Conservation (phyloP, 164 flowering plant species). For the Hamamelis virginiana region DNA sequence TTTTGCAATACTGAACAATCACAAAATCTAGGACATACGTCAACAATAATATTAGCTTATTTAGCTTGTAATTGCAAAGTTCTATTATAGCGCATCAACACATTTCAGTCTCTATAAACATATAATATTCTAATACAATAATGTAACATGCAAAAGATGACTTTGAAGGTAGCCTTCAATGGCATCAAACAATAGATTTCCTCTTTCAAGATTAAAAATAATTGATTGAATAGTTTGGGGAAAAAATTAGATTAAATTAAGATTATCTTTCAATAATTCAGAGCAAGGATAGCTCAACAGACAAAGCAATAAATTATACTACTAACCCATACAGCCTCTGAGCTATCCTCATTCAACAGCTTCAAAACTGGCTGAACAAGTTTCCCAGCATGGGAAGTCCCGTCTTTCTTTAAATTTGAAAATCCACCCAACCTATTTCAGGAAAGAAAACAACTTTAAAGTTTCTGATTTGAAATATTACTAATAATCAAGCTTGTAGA, state of each 20-base stretch:
- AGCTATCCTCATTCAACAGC: slow-evolving; percentile 60
- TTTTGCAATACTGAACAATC: too few relatives aligned
- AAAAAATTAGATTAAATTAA: not conserved
- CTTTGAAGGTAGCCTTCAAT: not conserved
- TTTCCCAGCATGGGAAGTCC: slow-evolving; percentile 50
- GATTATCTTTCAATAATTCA: not conserved
- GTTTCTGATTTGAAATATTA: not conserved
- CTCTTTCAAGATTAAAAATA: not conserved
- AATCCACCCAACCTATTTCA: slow-evolving; percentile 58
- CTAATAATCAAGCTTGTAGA: not conserved
- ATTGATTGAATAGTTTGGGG: not conserved
- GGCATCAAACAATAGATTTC: not conserved
- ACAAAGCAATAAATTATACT: slow-evolving; percentile 1
- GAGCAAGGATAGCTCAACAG: not conserved
- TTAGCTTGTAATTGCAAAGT: not conserved
- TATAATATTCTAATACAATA: not conserved
- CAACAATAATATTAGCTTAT: too few relatives aligned
- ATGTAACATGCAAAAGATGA: not conserved
- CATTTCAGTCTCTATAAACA: not conserved
- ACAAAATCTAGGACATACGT: too few relatives aligned
- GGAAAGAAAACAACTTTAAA: slow-evolving; percentile 3
- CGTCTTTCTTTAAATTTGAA: slow-evolving; percentile 68
- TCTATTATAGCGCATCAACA: not conserved
- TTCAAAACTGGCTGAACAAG: slow-evolving; percentile 63
- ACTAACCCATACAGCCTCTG: slow-evolving; percentile 67